Percentiles rank a stretch among this genome's conserved stretches.
Evolutionary conservation across 164 flowering plant genomes (phyloP).

Genomic region (Nelumbo lutea): DNA sequence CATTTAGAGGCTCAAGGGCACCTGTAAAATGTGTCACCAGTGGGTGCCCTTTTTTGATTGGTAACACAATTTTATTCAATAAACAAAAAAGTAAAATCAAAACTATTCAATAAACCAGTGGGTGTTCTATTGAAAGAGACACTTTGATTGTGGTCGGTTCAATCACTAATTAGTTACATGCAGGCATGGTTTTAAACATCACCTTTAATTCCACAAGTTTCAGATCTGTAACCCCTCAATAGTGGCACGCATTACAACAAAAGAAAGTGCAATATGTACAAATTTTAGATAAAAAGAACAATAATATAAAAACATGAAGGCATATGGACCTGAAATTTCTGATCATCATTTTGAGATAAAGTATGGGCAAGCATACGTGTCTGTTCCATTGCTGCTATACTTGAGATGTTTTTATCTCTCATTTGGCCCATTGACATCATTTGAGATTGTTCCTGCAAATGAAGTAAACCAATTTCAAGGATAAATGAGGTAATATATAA

Average conservation of each 20-base stretch:
- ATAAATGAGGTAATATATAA: background rate
- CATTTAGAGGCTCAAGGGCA: background rate
- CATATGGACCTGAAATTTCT: slow-evolving; percentile 80
- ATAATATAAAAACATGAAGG: background rate
- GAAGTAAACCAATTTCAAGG: slow-evolving; percentile 3
- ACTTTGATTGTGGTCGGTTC: background rate
- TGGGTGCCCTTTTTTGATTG: background rate
- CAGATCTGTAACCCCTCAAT: background rate
- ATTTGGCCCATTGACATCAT: slow-evolving; percentile 43
- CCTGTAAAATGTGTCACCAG: background rate
- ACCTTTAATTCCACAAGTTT: background rate
- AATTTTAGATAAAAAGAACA: slow-evolving; percentile 2
- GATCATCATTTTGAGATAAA: slow-evolving; percentile 80
- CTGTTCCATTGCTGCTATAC: slow-evolving; percentile 82
- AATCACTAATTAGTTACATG: background rate
- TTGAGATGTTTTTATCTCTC: slow-evolving; percentile 46
- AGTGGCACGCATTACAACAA: background rate
- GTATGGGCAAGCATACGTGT: slow-evolving; percentile 94
- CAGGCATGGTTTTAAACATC: background rate
- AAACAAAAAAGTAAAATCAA: no score
- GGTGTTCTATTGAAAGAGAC: no score
- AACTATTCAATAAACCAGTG: no score
- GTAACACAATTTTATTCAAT: no score
- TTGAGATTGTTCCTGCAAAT: slow-evolving; percentile 63
- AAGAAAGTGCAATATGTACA: background rate